Evolutionary conservation across 306 rosid species (phyloP), one percentile per base, ranked within the genome.

Genomic region (Castanopsis chinensis): DNA sequence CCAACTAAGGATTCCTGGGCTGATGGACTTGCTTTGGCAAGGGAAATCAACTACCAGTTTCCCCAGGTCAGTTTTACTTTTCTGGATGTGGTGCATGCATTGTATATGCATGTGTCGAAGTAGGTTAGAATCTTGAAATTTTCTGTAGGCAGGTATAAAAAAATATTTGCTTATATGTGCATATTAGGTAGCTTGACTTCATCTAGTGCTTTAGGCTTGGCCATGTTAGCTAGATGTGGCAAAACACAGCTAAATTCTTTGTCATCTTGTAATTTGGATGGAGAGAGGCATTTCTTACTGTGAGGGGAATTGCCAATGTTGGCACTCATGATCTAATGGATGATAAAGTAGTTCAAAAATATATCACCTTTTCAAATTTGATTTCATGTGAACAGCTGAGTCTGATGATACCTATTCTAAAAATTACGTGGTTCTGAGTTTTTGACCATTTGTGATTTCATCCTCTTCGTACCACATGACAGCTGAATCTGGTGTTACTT

Each of bases 1-100:
- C 99, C 99, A 77, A 96, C 89, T 21, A 78, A 59, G 73, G 93
- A 88, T 69, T 84, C 94, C 55, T 96, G 99, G 99, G 85, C 92
- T 45, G 97, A 81, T 58, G 99, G 99, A 55, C 89, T 93, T 75
- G 83, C 37, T 79, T 97, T 96, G 75, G 99, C 99, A 49, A 91
- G 91, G 84, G 91, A 93, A 78, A 93, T 96, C 70, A 91, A 90
- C 78, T 96, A 89, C 82, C 94, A 93, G 75, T 96, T 90, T 71
- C 98, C 99, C 20, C 96, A 88, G 96, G 99, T 93, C 35, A 60
- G 89, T 52, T 58, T 80, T 78, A 27, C 10, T 68, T 54, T 9
- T 37, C 12, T 25, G 18, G 69, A 1, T 54, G 14, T 23, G 19
- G 1, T 33, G 51, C 33, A 2, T 17, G 30, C 58, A 5, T 41